Evolutionary conservation across 2,329 filamentous ascomycete species (phyloP).

Genomic region (Orbilia oligospora): DNA sequence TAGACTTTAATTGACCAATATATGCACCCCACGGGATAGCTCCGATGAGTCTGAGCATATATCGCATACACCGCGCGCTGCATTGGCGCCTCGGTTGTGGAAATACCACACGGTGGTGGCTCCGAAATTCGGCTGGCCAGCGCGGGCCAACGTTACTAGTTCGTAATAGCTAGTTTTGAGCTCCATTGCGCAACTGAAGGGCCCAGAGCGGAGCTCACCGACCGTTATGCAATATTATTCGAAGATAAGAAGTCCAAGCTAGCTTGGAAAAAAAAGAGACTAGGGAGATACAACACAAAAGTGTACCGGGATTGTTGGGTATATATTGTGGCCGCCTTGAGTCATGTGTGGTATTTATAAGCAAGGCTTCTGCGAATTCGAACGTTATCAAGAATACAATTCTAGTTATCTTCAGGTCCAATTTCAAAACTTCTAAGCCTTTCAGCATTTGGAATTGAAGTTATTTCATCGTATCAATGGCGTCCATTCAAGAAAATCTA

Average conservation of each 20-base stretch:
- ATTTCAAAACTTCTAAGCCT: background rate
- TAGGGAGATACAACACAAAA: constrained; percentile 3
- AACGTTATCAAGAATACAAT: background rate
- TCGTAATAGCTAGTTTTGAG: background rate
- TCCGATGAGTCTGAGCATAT: background rate
- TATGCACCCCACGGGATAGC: background rate
- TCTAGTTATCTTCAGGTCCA: too few relatives aligned
- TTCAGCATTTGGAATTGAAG: background rate
- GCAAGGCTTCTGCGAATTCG: background rate
- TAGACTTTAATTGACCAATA: background rate
- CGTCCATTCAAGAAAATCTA: constrained; percentile 21
- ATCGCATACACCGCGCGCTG: too few relatives aligned
- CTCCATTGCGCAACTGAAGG: background rate
- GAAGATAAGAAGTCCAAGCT: background rate
- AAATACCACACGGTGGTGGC: background rate
- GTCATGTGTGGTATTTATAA: constrained; percentile 9
- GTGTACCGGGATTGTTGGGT: background rate
- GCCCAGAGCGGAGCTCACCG: background rate
- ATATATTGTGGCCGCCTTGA: background rate
- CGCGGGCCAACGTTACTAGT: too few relatives aligned
- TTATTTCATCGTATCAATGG: constrained; percentile 2
- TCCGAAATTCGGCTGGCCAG: background rate
- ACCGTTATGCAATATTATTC: background rate
- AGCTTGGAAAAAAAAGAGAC: background rate
- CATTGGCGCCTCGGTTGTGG: background rate